Base-by-base conservation (phyloP, 352 stramenopile genomes). In the Globisporangium irregulare region DNA sequence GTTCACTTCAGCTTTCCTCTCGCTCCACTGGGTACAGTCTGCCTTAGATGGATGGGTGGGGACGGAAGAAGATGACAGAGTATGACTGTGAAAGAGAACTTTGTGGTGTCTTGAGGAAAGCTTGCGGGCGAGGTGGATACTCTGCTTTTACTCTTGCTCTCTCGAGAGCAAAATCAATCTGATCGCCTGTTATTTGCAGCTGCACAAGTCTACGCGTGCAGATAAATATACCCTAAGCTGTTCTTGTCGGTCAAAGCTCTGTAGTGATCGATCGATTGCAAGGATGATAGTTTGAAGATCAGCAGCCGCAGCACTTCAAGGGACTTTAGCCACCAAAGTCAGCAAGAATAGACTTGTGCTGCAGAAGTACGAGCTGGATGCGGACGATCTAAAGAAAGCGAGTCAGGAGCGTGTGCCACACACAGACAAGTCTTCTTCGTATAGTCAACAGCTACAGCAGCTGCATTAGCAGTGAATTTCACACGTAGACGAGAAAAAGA, bases 31-130 rank as follows among this genome's bases (percentile, higher is more conserved):
- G 50, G 3, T 15, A 32, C 20, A 18, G 18, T n/a, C 18, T 59
- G 10, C 38, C 24, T 29, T 22, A 20, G 25, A 38, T 15, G 29
- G 29, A 60, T 18, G 20, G 56, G 9, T 5, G 56, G 9, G 32
- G 56, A 8, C 18, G 46, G 46, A 48, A 58, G 60, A 59, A 41
- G 51, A 66, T 57, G 27, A 12, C 27, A n/a, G 46, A 66, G 41
- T 59, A 66, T 20, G 27, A 48, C 25, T 38, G 25, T 27, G 18
- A 57, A 55, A 18, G 59, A 12, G n/a, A 50, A 7, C 1, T 22
- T 24, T 14, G 4, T 20, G 12, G 56, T 15, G 56, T 59, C 25
- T 36, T n/a, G 53, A 38, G 12, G 9, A 36, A 59, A 51, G 20
- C 43, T 51, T 51, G 43, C 5, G 50, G 3, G 12, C 4, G 32